Evolutionary conservation across 2,329 filamentous ascomycete genomes (phyloP), one percentile per base, ranked within the genome.

Genomic region (Nannizzia gypsea): DNA sequence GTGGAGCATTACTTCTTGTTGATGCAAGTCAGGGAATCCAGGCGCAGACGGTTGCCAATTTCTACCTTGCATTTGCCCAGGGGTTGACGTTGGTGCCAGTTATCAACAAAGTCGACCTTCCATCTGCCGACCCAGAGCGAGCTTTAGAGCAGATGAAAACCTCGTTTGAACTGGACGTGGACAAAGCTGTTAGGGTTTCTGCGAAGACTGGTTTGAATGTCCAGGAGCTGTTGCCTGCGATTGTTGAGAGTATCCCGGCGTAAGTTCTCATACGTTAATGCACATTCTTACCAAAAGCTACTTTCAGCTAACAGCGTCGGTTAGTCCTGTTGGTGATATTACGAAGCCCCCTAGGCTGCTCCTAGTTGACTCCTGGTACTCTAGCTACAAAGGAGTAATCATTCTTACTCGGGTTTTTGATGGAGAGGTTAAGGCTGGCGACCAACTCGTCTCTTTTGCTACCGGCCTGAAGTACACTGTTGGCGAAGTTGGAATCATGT

Each of bases 281-380:
- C 6, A 17, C 15, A n/a, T 17, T 17, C 3, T n/a, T 5, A 8
- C 38, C 9, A 36, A 11, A 42, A 42, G 31, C 6, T 34, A 34
- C n/a, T 4, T n/a, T 17, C 6, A 15, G 6, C 38, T 42, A 42
- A 42, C 38, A n/a, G n/a, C n/a, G n/a, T 42, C 11, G 59, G 26
- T 6, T 52, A 78, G 76, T 44, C 93, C 93, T 0, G 74, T 82
- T 0, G 93, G 93, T 3, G 85, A 93, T 66, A 75, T 80, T 58
- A 79, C 74, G 15, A 88, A 85, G 67, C 89, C 90, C 1, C 74
- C 96, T 60, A 85, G 89, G 61, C 81, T 97, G 74, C 78, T 99
- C 55, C 83, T 99, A 13, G 90, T 99, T 28, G 93, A 99, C 74
- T 96, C 91, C 22, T 99, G 93, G 93, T 99, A 99, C 71, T 91